A percentile compares a stretch with the other conserved stretches of the same genome.
These are phyloP conservation scores for Edhazardia aedis DNA, from an alignment of 371 early-diverging fungal genomes.

Conservation along the genomic window DNA sequence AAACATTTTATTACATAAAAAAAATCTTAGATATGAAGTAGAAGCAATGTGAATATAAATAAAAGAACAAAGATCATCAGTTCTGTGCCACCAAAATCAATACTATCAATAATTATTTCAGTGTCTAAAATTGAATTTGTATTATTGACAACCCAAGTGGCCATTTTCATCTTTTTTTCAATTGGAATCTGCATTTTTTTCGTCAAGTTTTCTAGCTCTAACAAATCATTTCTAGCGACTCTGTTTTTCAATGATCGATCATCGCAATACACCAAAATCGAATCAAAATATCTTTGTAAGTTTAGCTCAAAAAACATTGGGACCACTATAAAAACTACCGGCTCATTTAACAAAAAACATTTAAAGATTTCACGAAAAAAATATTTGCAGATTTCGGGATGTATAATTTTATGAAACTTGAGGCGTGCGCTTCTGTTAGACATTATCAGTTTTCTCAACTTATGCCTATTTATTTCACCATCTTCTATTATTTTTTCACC, in stretches of 20 bases:
- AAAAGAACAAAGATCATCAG: not conserved
- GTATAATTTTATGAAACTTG: conserved; percentile 1
- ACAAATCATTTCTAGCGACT: not conserved
- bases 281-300: conserved; percentile 11
- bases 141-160: conserved; percentile 5
- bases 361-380: not conserved
- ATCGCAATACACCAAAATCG: conserved; percentile 6
- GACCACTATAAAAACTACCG: conserved; percentile 18
- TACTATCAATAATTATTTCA: not conserved
- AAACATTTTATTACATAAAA: too few relatives aligned
- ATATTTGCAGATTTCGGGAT: conserved; percentile 2
- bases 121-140: not conserved
- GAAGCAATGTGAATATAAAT: too few relatives aligned
- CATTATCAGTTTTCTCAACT: conserved; percentile 2
- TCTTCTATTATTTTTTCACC: not conserved
- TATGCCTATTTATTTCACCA: not conserved
- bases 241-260: conserved; percentile 5
- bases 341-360: not conserved
- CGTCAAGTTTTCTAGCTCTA: not conserved
- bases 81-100: not conserved
- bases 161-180: conserved; percentile 5
- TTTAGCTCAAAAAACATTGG: conserved; percentile 17
- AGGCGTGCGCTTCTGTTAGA: not conserved
- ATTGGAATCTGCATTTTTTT: not conserved
- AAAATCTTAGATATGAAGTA: too few relatives aligned